These are phyloP conservation scores for Ogataea corticis DNA, from an alignment of 805 yeast genomes.

Conservation along the genomic window DNA sequence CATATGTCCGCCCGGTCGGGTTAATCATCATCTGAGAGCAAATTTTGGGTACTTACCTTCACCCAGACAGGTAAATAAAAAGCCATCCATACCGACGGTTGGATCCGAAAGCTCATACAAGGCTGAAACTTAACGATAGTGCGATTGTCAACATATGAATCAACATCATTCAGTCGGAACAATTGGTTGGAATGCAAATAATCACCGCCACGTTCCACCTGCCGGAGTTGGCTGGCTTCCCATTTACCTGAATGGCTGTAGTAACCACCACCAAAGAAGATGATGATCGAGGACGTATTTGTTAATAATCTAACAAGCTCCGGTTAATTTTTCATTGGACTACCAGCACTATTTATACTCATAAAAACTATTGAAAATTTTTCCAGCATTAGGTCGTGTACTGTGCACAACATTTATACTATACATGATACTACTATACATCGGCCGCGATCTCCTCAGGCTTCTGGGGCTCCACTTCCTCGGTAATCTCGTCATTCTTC, in stretches of 20 bases:
- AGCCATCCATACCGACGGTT: constrained; percentile 5
- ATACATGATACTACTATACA: background rate
- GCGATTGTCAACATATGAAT: constrained; percentile 51
- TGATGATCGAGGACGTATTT: too few relatives aligned
- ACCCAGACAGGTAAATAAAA: constrained; percentile 16
- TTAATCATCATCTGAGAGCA: constrained; percentile 31
- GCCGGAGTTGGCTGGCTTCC: constrained; percentile 9
- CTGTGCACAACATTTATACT: background rate
- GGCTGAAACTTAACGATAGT: constrained; percentile 63
- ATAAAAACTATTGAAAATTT: background rate
- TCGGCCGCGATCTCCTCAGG: too few relatives aligned
- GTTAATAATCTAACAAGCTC: too few relatives aligned
- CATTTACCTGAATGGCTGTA: constrained; percentile 1
- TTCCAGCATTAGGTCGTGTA: constrained; percentile 3
- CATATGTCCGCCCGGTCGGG: constrained; percentile 57
- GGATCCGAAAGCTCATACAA: constrained; percentile 47
- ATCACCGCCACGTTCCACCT: constrained; percentile 40
- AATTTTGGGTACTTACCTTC: background rate
- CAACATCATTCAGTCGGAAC: constrained; percentile 55
- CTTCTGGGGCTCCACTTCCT: background rate
- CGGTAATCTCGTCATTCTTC: background rate
- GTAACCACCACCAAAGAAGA: background rate
- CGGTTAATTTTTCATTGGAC: background rate
- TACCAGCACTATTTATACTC: background rate
- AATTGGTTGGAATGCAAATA: constrained; percentile 54